These are phyloP conservation scores for Bertia moriformis DNA, from an alignment of 2,329 filamentous ascomycete genomes.

Conservation along the genomic window DNA sequence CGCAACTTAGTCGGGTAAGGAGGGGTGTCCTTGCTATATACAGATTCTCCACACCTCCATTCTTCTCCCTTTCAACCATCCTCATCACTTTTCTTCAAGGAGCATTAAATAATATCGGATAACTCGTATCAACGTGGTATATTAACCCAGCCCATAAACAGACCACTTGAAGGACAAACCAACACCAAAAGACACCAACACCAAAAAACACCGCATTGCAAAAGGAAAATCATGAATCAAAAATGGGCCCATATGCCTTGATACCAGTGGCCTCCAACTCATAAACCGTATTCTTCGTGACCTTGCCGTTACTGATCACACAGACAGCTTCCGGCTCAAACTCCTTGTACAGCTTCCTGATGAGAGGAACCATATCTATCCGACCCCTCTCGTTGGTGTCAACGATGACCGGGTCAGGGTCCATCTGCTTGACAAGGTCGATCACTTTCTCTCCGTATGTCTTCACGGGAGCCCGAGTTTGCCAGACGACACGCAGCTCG, in stretches of 20 bases:
- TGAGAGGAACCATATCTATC: constrained; percentile 13
- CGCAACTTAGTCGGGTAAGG: too few species aligned
- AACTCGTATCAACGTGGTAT: too few species aligned
- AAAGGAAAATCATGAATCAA: constrained; percentile 11
- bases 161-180: too few species aligned
- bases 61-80: too few species aligned
- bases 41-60: too few species aligned
- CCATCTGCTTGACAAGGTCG: constrained; percentile 10
- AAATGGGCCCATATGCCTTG: constrained; percentile 18
- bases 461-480: constrained; percentile 13
- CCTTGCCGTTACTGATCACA: constrained; percentile 16
- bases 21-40: too few species aligned
- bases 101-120: too few species aligned
- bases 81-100: too few species aligned
- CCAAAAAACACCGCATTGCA: too few species aligned
- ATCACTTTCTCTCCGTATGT: constrained; percentile 16
- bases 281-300: constrained; percentile 15
- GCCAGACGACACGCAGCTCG: constrained; percentile 18
- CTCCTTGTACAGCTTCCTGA: constrained; percentile 10
- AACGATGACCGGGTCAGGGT: constrained; percentile 15
- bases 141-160: too few species aligned
- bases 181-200: too few species aligned
- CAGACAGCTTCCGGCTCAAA: constrained; percentile 16
- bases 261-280: constrained; percentile 14
- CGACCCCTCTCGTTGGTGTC: constrained; percentile 14